Evolutionary conservation across 2,329 filamentous ascomycete species (phyloP), one percentile per base, ranked within the genome.

Genomic region (Macrophomina phaseolina): DNA sequence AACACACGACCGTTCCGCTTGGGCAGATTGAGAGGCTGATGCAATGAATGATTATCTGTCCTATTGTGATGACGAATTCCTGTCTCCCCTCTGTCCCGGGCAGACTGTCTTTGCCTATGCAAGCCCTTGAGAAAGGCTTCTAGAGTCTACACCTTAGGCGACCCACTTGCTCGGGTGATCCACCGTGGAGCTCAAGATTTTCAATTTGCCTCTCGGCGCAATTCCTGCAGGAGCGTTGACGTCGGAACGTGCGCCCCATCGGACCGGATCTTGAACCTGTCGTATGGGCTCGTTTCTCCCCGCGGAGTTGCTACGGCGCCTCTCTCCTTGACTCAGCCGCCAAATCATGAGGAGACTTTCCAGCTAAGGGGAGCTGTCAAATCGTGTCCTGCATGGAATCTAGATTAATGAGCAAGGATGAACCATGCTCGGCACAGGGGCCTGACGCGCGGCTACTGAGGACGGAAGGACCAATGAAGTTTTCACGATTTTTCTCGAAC

Each of bases 11-110:
- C 11, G 58, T 62, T 48, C 58, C 58, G 8, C 30, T 62, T 28
- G 58, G 58, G 7, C 58, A 62, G 58, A 62, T 62, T 16, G 58
- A 62, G 30, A 48, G 58, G 7, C 32, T 62, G 30, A 62, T 62
- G 14, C 8, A 62, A 38, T 49, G 58, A 62, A 36, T 5, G 30
- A 23, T 8, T 28, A 9, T 36, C 18, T 45, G 23, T 18, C 45
- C 23, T 49, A 11, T 28, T 28, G 3, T 38, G 9, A 23, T 49
- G 45, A 60, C 28, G 23, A 62, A 23, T 34, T n/a, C 18, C 48
- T 9, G 32, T 16, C 38, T 28, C 30, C 46, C 14, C 40, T 46
- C 5, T 18, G 30, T 42, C 12, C 46, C 6, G 12, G 7, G 16
- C 28, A n/a, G 1, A 6, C 5, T n/a, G 16, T 18, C 32, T 5